These are phyloP conservation scores for Raffaelea albimanens DNA, from an alignment of 2,329 filamentous ascomycete species.

Conservation along the genomic window DNA sequence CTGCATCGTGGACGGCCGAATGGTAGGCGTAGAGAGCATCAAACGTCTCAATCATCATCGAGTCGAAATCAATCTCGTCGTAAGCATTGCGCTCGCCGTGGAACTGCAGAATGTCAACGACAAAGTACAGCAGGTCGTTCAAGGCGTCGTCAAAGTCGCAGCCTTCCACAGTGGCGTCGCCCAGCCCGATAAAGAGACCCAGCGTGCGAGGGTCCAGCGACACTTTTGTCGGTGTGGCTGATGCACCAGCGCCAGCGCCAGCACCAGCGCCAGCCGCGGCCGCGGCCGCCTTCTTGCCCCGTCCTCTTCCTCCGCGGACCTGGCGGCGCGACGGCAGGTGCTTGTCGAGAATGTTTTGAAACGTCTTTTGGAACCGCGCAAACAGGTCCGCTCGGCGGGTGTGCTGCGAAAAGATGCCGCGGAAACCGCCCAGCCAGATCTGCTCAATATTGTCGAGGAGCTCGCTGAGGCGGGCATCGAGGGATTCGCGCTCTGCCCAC, in stretches of 20 bases:
- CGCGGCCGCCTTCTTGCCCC: slow-evolving; percentile 34
- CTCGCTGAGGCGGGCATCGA: slow-evolving; percentile 69
- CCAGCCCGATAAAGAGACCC: slow-evolving; percentile 81
- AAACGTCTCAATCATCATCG: slow-evolving; percentile 77
- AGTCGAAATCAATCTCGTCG: slow-evolving; percentile 93
- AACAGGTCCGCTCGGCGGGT: slow-evolving; percentile 53
- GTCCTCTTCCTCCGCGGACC: slow-evolving; percentile 22
- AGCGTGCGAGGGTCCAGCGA: slow-evolving; percentile 55
- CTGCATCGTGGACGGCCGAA: slow-evolving; percentile 28
- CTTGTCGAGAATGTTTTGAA: slow-evolving; percentile 71
- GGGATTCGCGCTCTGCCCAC: slow-evolving; percentile 77
- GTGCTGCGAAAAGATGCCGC: slow-evolving; percentile 80
- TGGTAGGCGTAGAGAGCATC: slow-evolving; percentile 80
- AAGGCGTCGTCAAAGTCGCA: slow-evolving; percentile 77
- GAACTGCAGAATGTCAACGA: slow-evolving; percentile 93
- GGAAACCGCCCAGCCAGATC: slow-evolving; percentile 92
- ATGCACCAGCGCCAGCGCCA: slow-evolving; percentile 19
- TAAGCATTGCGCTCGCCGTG: slow-evolving; percentile 94
- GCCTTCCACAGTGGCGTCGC: slow-evolving; percentile 57
- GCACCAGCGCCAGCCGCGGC: too few relatives aligned
- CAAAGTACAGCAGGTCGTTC: slow-evolving; percentile 90
- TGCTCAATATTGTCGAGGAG: slow-evolving; percentile 81
- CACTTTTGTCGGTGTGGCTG: slow-evolving; percentile 25
- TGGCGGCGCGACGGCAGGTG: slow-evolving; percentile 73
- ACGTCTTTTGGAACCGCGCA: slow-evolving; percentile 65